Evolutionary conservation across 1,284 basidiomycete species (phyloP).

Genomic region (Ganoderma lingzhi): DNA sequence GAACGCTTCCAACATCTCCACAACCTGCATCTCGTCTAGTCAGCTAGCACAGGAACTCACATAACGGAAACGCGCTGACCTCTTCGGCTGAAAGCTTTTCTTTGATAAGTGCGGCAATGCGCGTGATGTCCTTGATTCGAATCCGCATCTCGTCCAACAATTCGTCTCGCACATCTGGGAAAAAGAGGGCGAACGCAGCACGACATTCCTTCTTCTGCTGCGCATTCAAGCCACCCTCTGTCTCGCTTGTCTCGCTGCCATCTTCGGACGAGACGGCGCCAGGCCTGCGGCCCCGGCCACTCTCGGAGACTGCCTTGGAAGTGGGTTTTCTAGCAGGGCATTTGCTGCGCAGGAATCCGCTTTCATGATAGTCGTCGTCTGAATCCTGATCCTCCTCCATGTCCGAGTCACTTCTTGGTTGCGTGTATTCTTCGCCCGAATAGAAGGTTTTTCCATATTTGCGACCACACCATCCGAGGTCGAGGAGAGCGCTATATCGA

Average conservation of each 20-base stretch:
- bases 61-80: conserved; percentile 47
- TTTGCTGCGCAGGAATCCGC: conserved; percentile 30
- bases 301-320: background rate
- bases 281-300: background rate
- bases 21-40: conserved; percentile 52
- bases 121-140: conserved; percentile 68
- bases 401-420: background rate
- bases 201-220: conserved; percentile 64
- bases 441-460: conserved; percentile 30
- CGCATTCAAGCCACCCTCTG: conserved; percentile 45
- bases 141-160: conserved; percentile 60
- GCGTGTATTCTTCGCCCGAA: conserved; percentile 38
- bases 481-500: conserved; percentile 37
- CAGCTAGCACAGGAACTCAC: background rate
- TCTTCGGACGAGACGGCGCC: conserved; percentile 3
- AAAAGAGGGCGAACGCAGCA: conserved; percentile 72
- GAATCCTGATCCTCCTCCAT: conserved; percentile 28
- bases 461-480: conserved; percentile 38
- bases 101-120: conserved; percentile 63
- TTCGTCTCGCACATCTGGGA: conserved; percentile 54
- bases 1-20: conserved; percentile 79
- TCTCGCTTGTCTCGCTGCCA: background rate
- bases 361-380: conserved; percentile 45
- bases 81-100: conserved; percentile 77
- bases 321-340: background rate